Evolutionary conservation across 106 monocot genomes (phyloP).

Genomic region (Dioscorea zingiberensis): DNA sequence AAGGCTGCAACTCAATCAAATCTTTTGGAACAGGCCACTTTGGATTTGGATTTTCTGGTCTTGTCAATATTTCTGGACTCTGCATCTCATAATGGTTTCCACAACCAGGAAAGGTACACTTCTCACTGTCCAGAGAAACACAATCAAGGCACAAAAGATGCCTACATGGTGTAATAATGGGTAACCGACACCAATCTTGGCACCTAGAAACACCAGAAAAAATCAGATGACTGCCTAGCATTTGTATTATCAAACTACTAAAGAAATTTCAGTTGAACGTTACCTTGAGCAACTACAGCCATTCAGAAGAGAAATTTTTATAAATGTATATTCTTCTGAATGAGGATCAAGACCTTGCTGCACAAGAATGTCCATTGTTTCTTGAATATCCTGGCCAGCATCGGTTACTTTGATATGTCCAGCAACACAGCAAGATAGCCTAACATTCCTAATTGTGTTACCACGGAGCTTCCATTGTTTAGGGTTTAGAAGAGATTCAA

Average conservation of each 20-base stretch:
- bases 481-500: slow-evolving; percentile 97
- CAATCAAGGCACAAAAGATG: slow-evolving; percentile 95
- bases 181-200: slow-evolving; percentile 89
- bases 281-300: slow-evolving; percentile 93
- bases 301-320: slow-evolving; percentile 59
- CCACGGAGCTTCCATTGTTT: slow-evolving; percentile 95
- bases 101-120: slow-evolving; percentile 87
- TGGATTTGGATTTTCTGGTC: slow-evolving; percentile 99
- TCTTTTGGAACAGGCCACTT: slow-evolving; percentile 99
- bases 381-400: slow-evolving; percentile 92
- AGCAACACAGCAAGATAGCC: slow-evolving; percentile 94
- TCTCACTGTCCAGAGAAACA: slow-evolving; percentile 78
- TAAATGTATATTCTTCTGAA: slow-evolving; percentile 64
- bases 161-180: slow-evolving; percentile 93
- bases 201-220: slow-evolving; percentile 58
- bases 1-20: slow-evolving; percentile 98
- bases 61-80: slow-evolving; percentile 75
- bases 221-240: neutral
- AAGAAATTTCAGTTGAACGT: slow-evolving; percentile 1
- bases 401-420: slow-evolving; percentile 92
- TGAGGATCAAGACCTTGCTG: slow-evolving; percentile 75
- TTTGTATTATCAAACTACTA: slow-evolving; percentile 5
- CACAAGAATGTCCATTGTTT: slow-evolving; percentile 88
- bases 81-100: slow-evolving; percentile 87
- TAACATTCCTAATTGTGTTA: slow-evolving; percentile 75